Evolutionary conservation across 305 asterid genomes (phyloP).

Genomic region (Ajuga reptans): DNA sequence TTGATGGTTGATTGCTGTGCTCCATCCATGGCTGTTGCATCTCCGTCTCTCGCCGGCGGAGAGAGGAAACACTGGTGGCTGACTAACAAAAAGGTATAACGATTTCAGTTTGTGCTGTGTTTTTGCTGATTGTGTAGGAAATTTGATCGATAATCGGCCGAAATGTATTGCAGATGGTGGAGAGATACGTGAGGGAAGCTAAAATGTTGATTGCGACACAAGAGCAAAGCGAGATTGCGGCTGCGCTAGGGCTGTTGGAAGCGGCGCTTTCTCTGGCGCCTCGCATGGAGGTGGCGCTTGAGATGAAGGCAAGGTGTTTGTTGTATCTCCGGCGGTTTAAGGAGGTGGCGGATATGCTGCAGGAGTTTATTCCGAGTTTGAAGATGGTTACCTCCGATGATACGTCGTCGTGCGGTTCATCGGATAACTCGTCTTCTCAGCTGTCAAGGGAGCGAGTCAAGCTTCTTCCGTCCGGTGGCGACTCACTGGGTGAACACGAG

Average conservation of each 20-base stretch:
- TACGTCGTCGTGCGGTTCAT: constrained; percentile 44
- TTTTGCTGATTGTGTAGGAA: neutral
- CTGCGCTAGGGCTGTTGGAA: constrained; percentile 64
- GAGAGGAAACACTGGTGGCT: constrained; percentile 96
- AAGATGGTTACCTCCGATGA: constrained; percentile 43
- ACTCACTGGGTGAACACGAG: constrained; percentile 35
- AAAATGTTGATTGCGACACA: constrained; percentile 52
- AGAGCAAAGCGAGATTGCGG: constrained; percentile 47
- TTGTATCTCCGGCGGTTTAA: constrained; percentile 64
- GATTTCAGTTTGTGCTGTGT: neutral
- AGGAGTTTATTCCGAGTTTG: constrained; percentile 77
- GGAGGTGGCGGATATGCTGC: constrained; percentile 83
- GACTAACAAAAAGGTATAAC: constrained; percentile 59
- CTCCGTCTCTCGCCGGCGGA: constrained; percentile 45
- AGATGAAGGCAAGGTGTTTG: constrained; percentile 70
- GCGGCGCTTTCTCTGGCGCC: constrained; percentile 69
- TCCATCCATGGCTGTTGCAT: constrained; percentile 50
- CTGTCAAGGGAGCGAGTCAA: constrained; percentile 58
- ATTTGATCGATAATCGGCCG: neutral
- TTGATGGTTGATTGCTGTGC: constrained; percentile 38
- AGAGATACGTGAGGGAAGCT: constrained; percentile 74
- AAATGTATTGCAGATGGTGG: constrained; percentile 54
- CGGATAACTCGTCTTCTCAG: constrained; percentile 57
- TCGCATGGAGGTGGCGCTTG: constrained; percentile 65
- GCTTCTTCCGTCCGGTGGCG: constrained; percentile 50